A percentile compares a stretch with the other conserved stretches of the same genome.
Conservation (phyloP, 2,329 filamentous ascomycete species). For the Alternaria viburni region DNA sequence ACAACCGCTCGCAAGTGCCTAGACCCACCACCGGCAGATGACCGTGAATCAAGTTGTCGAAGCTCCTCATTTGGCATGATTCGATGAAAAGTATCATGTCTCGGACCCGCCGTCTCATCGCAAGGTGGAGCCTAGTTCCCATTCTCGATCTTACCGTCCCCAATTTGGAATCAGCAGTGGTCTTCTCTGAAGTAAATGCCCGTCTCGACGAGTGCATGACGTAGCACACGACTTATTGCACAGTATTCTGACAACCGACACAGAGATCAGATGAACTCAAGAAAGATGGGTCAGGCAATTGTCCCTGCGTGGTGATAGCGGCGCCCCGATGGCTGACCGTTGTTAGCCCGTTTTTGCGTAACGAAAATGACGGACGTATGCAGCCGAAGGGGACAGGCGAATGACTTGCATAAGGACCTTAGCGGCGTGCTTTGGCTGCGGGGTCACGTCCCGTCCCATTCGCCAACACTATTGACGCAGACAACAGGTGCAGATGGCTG, state of each 20-base stretch:
- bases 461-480: constrained; percentile 21
- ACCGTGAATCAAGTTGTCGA: constrained; percentile 18
- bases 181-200: constrained; percentile 11
- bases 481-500: constrained; percentile 25
- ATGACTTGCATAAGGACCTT: constrained; percentile 45
- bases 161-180: constrained; percentile 14
- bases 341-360: constrained; percentile 37
- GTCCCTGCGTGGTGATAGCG: constrained; percentile 32
- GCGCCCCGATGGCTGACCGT: constrained; percentile 15
- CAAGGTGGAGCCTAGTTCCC: constrained; percentile 28
- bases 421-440: constrained; percentile 38
- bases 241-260: constrained; percentile 9
- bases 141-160: constrained; percentile 21
- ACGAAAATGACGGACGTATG: constrained; percentile 24
- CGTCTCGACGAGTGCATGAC: constrained; percentile 25
- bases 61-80: constrained; percentile 24
- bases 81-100: constrained; percentile 21
- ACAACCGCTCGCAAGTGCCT: neutral
- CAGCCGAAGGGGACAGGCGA: constrained; percentile 37
- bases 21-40: constrained; percentile 1
- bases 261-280: constrained; percentile 18
- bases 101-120: constrained; percentile 22
- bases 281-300: constrained; percentile 17
- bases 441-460: constrained; percentile 36
- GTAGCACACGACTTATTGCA: constrained; percentile 11